Evolutionary conservation across 2,329 filamentous ascomycete species (phyloP).

Genomic region (Stemphylium vesicarium): DNA sequence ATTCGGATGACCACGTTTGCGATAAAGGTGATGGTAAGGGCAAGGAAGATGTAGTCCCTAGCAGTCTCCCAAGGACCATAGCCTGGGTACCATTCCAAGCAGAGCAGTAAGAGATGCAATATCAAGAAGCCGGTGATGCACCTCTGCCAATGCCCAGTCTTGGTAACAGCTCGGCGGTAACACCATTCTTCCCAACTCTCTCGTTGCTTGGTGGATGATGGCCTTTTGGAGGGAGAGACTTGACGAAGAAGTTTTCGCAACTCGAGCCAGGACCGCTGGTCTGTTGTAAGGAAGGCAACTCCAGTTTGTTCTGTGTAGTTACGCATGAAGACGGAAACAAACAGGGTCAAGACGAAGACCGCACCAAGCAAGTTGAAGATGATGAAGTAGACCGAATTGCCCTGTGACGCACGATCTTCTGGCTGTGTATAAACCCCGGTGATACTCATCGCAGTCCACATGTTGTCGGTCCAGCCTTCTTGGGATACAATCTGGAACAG

Average conservation of each 20-base stretch:
- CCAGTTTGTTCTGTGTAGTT: conserved; percentile 99
- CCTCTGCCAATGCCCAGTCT: conserved; percentile 89
- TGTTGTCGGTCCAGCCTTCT: conserved; percentile 96
- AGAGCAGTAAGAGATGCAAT: conserved; percentile 80
- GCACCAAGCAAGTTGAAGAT: conserved; percentile 95
- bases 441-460: conserved; percentile 82
- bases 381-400: conserved; percentile 93
- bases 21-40: conserved; percentile 81
- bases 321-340: conserved; percentile 99
- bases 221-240: conserved; percentile 92
- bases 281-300: conserved; percentile 91
- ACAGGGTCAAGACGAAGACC: conserved; percentile 94
- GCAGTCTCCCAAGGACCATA: conserved; percentile 71
- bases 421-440: conserved; percentile 79
- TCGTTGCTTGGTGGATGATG: conserved; percentile 75
- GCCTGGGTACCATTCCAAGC: conserved; percentile 85
- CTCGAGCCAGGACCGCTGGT: conserved; percentile 97
- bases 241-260: conserved; percentile 89
- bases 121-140: conserved; percentile 80
- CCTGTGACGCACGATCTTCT: conserved; percentile 69
- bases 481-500: conserved; percentile 99
- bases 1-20: conserved; percentile 84
- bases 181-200: conserved; percentile 89
- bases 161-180: conserved; percentile 91
- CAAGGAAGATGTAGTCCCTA: conserved; percentile 78